These are phyloP conservation scores for Parietaria judaica DNA, from an alignment of 306 rosid genomes.

Conservation along the genomic window DNA sequence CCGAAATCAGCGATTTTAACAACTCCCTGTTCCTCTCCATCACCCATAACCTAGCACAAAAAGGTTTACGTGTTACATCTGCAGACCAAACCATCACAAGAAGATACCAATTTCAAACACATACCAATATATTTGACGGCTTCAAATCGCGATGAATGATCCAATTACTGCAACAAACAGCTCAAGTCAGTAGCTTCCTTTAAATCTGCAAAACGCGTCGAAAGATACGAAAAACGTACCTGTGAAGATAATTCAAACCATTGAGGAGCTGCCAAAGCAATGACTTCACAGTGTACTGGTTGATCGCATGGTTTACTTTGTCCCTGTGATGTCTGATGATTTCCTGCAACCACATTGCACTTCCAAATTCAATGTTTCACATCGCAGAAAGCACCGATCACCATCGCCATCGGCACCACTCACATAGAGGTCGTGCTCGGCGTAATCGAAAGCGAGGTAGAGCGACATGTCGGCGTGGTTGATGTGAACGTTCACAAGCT, in stretches of 20 bases:
- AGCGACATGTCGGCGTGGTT: conserved; percentile 91
- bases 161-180: conserved; percentile 67
- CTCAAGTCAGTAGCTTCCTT: conserved; percentile 16
- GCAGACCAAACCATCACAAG: conserved; percentile 2
- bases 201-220: conserved; percentile 6
- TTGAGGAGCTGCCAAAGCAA: conserved; percentile 95
- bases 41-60: conserved; percentile 80
- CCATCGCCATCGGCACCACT: conserved; percentile 22
- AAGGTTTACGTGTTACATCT: not conserved
- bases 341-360: conserved; percentile 48
- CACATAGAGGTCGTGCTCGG: conserved; percentile 95
- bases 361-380: too few relatives aligned
- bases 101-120: not conserved
- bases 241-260: conserved; percentile 88
- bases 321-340: conserved; percentile 90
- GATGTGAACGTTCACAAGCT: conserved; percentile 93
- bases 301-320: conserved; percentile 71
- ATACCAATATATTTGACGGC: conserved; percentile 96
- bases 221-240: conserved; percentile 32
- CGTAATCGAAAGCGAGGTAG: conserved; percentile 89
- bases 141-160: conserved; percentile 88
- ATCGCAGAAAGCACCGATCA: too few relatives aligned
- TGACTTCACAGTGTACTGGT: conserved; percentile 75
- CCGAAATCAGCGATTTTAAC: conserved; percentile 97
- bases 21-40: conserved; percentile 83